These are phyloP conservation scores for Penicillium daleae DNA, from an alignment of 495 filamentous ascomycete genomes.

Conservation along the genomic window DNA sequence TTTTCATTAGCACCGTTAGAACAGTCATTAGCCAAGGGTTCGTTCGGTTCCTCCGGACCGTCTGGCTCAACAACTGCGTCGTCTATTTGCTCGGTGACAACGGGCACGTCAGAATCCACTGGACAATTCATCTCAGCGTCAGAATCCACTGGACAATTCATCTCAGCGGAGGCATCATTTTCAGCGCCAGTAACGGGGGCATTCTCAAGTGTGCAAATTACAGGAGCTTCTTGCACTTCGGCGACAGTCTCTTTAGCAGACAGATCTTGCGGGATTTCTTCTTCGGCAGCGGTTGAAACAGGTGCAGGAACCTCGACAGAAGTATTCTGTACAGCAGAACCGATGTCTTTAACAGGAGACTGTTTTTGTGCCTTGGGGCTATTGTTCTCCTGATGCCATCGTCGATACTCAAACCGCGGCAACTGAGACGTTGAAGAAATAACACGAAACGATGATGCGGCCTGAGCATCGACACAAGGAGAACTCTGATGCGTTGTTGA, in stretches of 20 bases:
- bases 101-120: neutral
- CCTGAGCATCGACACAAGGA: constrained; percentile 1
- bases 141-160: no score
- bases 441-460: constrained; percentile 36
- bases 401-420: constrained; percentile 52
- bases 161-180: neutral
- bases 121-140: neutral
- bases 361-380: neutral
- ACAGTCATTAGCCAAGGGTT: neutral
- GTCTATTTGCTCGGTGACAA: neutral
- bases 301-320: neutral
- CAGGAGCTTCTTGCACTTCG: neutral
- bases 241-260: neutral
- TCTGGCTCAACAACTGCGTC: neutral
- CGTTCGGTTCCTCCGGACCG: neutral
- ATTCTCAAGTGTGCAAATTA: neutral
- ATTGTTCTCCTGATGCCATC: constrained; percentile 20
- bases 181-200: neutral
- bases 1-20: neutral
- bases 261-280: neutral
- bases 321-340: neutral
- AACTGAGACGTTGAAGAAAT: constrained; percentile 49
- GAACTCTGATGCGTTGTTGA: neutral
- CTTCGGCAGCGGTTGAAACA: neutral
- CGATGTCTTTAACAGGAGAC: neutral